Evolutionary conservation across 2,329 filamentous ascomycete species (phyloP).

Genomic region (Emergomyces pasteurianus): DNA sequence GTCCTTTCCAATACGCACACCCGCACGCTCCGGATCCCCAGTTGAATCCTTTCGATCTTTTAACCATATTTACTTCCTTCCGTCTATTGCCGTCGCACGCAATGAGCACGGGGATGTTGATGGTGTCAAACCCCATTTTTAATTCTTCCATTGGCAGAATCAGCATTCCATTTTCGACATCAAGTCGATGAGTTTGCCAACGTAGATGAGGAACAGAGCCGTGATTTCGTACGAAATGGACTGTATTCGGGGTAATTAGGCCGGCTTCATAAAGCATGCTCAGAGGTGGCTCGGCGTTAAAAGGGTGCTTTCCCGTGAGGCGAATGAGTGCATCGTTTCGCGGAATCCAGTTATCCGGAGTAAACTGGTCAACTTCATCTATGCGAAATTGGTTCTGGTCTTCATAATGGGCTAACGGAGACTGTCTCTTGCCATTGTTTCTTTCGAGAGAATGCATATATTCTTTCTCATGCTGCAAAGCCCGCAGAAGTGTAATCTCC

Average conservation of each 20-base stretch:
- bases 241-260: constrained; percentile 39
- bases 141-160: constrained; percentile 35
- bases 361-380: constrained; percentile 41
- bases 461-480: constrained; percentile 34
- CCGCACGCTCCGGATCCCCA: constrained; percentile 37
- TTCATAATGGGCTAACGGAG: constrained; percentile 23
- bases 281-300: constrained; percentile 40
- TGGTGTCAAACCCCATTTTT: constrained; percentile 28
- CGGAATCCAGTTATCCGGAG: constrained; percentile 44
- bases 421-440: constrained; percentile 33
- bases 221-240: constrained; percentile 45
- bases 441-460: constrained; percentile 30
- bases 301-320: constrained; percentile 41
- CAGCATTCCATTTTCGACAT: constrained; percentile 31
- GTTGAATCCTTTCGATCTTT: constrained; percentile 38
- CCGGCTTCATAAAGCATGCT: constrained; percentile 34
- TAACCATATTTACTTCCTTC: constrained; percentile 42
- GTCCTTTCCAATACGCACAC: constrained; percentile 42
- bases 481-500: constrained; percentile 32
- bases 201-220: constrained; percentile 40
- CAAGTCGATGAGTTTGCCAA: constrained; percentile 39
- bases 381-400: constrained; percentile 23
- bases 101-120: constrained; percentile 39
- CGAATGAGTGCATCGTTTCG: constrained; percentile 37
- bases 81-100: constrained; percentile 41